A percentile compares a stretch with the other conserved stretches of the same genome.
Evolutionary conservation across 2,329 filamentous ascomycete genomes (phyloP).

Genomic region (Xylariaceae sp.): DNA sequence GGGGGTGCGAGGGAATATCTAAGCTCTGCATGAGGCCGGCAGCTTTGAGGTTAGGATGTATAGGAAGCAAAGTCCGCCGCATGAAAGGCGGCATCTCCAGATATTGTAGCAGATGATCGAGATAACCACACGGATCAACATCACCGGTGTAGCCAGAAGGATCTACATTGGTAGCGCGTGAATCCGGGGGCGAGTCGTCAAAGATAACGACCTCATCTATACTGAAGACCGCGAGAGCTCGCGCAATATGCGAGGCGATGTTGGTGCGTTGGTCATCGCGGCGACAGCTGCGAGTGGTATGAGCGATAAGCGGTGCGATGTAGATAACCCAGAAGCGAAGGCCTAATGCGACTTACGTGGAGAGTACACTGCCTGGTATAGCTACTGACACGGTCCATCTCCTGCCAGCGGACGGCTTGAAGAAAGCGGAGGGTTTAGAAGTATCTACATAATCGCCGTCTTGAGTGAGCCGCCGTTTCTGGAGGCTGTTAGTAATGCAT

Average conservation of each 20-base stretch:
- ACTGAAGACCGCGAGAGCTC: constrained; percentile 80
- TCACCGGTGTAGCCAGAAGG: constrained; percentile 68
- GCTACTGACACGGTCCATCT: constrained; percentile 79
- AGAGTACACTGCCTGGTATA: constrained; percentile 77
- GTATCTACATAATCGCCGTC: constrained; percentile 55
- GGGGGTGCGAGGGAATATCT: constrained; percentile 85
- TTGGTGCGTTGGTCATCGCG: constrained; percentile 78
- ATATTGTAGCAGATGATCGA: constrained; percentile 79
- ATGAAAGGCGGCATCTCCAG: constrained; percentile 86
- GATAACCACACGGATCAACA: constrained; percentile 78
- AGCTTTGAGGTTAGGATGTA: constrained; percentile 77
- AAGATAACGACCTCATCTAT: constrained; percentile 86
- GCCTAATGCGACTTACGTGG: constrained; percentile 62
- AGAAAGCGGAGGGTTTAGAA: constrained; percentile 72
- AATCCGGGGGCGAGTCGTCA: constrained; percentile 65
- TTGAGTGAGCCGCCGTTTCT: constrained; percentile 59
- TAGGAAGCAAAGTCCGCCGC: constrained; percentile 74
- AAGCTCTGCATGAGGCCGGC: constrained; percentile 77
- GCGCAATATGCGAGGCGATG: constrained; percentile 76
- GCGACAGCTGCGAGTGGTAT: constrained; percentile 59
- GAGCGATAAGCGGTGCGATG: constrained; percentile 1
- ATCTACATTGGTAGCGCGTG: constrained; percentile 55
- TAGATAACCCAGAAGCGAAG: background rate
- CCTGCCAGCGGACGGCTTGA: constrained; percentile 67
- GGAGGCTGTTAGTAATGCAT: constrained; percentile 19